A percentile compares a stretch with the other conserved stretches of the same genome.
Evolutionary conservation across 2,329 filamentous ascomycete genomes (phyloP).

Genomic region (Colletotrichum cereale): DNA sequence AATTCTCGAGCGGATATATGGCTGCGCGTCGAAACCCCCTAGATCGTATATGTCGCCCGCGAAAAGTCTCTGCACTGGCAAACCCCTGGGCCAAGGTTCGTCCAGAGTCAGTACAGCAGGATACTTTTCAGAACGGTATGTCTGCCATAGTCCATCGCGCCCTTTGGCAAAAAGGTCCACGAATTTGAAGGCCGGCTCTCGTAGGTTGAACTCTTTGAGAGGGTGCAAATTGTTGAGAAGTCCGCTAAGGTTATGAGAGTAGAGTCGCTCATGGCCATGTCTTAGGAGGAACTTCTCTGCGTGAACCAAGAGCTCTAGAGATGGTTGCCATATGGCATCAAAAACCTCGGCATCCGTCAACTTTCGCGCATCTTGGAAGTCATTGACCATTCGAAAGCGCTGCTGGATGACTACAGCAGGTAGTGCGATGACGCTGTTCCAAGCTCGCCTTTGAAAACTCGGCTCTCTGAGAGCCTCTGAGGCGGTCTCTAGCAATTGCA

Average conservation of each 20-base stretch:
- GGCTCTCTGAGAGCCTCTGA: constrained; percentile 19
- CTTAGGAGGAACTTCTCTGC: constrained; percentile 4
- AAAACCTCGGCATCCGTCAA: constrained; percentile 6
- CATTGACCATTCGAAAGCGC: constrained; percentile 6
- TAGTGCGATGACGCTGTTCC: neutral
- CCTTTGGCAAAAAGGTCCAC: constrained; percentile 5
- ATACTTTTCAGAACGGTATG: constrained; percentile 5
- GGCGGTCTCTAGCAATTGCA: constrained; percentile 24
- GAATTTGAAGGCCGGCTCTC: constrained; percentile 2
- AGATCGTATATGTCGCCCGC: neutral
- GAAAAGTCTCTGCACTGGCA: constrained; percentile 7
- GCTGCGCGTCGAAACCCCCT: neutral
- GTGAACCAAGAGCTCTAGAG: constrained; percentile 2
- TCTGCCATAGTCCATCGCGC: constrained; percentile 14
- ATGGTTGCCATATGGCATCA: constrained; percentile 11
- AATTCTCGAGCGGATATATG: neutral
- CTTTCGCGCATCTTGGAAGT: neutral
- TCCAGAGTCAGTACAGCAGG: constrained; percentile 5
- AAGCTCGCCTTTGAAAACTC: constrained; percentile 13
- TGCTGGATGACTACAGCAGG: constrained; percentile 3
- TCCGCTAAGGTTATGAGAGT: neutral
- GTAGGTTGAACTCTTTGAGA: neutral
- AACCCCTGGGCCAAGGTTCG: constrained; percentile 6
- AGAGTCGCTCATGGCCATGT: neutral
- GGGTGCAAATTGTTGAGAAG: neutral